phyloP scores from a whole-genome alignment of 108 stramenopile species.

The Nitzschia putrida region DNA sequence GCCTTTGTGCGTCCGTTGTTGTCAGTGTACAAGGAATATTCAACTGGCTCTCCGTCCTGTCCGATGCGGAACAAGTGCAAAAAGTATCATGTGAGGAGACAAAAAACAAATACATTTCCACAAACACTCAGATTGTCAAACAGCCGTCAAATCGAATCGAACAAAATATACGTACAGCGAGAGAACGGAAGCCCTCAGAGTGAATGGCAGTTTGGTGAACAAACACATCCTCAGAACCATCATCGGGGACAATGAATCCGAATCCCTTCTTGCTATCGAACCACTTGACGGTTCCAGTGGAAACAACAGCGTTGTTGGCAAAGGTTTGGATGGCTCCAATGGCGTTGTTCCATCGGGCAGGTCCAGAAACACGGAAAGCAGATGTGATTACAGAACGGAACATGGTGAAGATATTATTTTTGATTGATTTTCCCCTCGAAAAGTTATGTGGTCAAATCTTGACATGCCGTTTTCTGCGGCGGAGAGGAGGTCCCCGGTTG shows the following conservation, averaged over 20 bases:
- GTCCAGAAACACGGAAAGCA: constrained; percentile 9
- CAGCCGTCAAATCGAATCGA: not conserved
- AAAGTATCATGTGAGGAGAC: constrained; percentile 1
- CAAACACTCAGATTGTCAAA: not conserved
- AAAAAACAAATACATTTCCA: not conserved
- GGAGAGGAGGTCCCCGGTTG: no score
- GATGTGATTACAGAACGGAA: constrained; percentile 23
- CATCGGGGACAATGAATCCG: constrained; percentile 78
- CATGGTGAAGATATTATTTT: constrained; percentile 15
- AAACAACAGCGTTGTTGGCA: constrained; percentile 4
- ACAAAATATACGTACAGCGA: constrained; percentile 44
- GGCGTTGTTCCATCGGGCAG: not conserved
- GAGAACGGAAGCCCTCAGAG: constrained; percentile 64
- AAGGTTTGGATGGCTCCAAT: constrained; percentile 2
- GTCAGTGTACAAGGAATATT: constrained; percentile 50
- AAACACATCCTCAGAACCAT: constrained; percentile 67
- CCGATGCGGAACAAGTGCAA: not conserved
- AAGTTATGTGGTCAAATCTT: no score
- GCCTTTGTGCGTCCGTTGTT: constrained; percentile 61
- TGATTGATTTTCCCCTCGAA: no score
- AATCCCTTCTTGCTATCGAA: constrained; percentile 83
- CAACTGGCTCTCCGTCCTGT: constrained; percentile 65
- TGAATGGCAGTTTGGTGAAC: constrained; percentile 72
- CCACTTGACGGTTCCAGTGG: constrained; percentile 79
- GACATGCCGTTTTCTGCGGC: no score